Conservation (phyloP, 1,284 basidiomycete species). For the Trichosporon coremiiforme region DNA sequence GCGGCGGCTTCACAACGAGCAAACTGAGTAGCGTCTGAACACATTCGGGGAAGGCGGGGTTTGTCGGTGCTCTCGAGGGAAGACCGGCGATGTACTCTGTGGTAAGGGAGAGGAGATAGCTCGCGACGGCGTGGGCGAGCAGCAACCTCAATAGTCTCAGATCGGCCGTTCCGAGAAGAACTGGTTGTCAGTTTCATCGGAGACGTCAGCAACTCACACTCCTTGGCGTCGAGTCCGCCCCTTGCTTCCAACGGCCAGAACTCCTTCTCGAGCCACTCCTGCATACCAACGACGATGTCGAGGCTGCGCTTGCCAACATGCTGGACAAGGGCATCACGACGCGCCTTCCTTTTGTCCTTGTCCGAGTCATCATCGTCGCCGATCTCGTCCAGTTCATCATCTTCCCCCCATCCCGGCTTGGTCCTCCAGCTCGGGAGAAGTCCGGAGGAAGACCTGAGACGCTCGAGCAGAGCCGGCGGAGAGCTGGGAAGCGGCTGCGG, state of each 20-base stretch:
- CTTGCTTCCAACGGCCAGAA: conserved; percentile 41
- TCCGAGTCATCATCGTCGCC: conserved; percentile 24
- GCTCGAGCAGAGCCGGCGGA: conserved; percentile 32
- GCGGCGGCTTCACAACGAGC: conserved; percentile 31
- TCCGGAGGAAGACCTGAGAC: conserved; percentile 34
- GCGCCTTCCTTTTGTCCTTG: conserved; percentile 2
- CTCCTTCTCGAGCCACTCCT: conserved; percentile 39
- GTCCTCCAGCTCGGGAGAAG: conserved; percentile 34
- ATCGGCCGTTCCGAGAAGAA: conserved; percentile 48
- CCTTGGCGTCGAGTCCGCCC: conserved; percentile 33
- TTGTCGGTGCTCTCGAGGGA: neutral
- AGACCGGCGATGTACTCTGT: conserved; percentile 34
- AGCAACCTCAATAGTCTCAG: conserved; percentile 40
- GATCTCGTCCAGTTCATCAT: conserved; percentile 25
- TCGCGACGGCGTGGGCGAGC: conserved; percentile 37
- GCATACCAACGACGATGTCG: conserved; percentile 38
- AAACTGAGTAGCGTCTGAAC: conserved; percentile 33
- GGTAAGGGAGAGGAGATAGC: conserved; percentile 36
- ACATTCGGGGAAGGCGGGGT: conserved; percentile 16
- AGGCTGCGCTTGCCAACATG: conserved; percentile 37
- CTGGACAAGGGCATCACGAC: conserved; percentile 22
- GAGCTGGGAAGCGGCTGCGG: conserved; percentile 42
- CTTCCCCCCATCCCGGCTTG: conserved; percentile 27
- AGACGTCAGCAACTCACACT: conserved; percentile 34
- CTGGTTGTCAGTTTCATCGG: conserved; percentile 27